Percentiles rank a stretch among this genome's conserved stretches.
Conservation (phyloP, 1,284 basidiomycete species). For the Vanrija sp. region DNA sequence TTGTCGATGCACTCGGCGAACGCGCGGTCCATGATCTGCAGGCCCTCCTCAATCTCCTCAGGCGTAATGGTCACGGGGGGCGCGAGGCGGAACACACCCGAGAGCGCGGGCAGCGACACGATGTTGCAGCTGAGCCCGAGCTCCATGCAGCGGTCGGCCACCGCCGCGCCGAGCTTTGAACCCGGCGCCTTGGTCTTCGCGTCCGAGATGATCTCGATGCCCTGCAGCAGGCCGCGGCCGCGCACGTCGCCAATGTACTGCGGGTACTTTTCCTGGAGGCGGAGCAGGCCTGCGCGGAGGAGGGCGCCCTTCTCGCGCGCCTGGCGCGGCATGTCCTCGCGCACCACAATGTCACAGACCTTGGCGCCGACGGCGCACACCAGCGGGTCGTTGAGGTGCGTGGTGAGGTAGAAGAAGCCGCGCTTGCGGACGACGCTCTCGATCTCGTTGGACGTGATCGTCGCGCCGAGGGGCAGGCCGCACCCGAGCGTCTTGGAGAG, state of each 20-base stretch:
- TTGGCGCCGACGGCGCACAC: slow-evolving; percentile 58
- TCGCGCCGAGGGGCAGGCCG: slow-evolving; percentile 85
- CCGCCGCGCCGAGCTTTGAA: slow-evolving; percentile 44
- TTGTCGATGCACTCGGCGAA: slow-evolving; percentile 33
- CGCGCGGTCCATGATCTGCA: slow-evolving; percentile 57
- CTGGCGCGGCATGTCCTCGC: slow-evolving; percentile 23
- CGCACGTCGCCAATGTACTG: slow-evolving; percentile 67
- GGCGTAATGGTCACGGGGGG: slow-evolving; percentile 62
- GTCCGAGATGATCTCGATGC: slow-evolving; percentile 66
- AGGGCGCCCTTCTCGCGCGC: slow-evolving; percentile 42
- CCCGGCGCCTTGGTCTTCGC: slow-evolving; percentile 21
- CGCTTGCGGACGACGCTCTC: slow-evolving; percentile 46
- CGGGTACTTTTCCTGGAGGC: slow-evolving; percentile 50
- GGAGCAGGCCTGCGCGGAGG: slow-evolving; percentile 52
- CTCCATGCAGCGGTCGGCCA: slow-evolving; percentile 64
- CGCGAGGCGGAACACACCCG: slow-evolving; percentile 57
- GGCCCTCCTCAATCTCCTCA: slow-evolving; percentile 57
- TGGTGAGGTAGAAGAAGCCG: slow-evolving; percentile 36
- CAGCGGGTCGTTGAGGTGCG: slow-evolving; percentile 36
- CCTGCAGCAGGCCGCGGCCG: slow-evolving; percentile 73
- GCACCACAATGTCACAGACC: slow-evolving; percentile 64
- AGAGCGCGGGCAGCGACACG: slow-evolving; percentile 45
- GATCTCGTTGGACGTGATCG: slow-evolving; percentile 65
- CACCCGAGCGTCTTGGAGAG: slow-evolving; percentile 92
- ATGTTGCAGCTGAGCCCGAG: slow-evolving; percentile 65